Base-by-base conservation (phyloP, 192 early-diverging fungal genomes). In the Coemansia sp. region DNA sequence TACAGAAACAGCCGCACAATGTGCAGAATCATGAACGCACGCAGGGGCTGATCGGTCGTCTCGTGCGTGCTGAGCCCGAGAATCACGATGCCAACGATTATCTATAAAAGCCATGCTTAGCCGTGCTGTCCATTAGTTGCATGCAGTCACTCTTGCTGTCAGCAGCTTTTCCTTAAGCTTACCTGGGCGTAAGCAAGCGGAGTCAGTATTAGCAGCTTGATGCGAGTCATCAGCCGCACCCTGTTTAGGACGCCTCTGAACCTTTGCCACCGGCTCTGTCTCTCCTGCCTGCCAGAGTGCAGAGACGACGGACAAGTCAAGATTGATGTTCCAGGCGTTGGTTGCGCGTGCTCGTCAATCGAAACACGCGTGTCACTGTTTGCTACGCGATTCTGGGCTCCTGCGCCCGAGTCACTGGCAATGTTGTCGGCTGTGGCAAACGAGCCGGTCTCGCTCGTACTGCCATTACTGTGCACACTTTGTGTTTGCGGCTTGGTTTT, bases 11-110 rank as follows among this genome's bases (percentile, higher is more conserved):
- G 65, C 19, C 88, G 81, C 13, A 85, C 37, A 26, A 87, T 74
- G 55, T 89, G 84, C 0, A 90, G 66, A 26, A 85, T 75, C 32
- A 92, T 64, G 48, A 88, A 89, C 7, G 82, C 57, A 22, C 83
- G 82, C 10, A 93, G 77, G 18, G 76, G 74, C 27, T 79, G 79
- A 52, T 83, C 69, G 53, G 82, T 85, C 57, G 37, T 65, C 54
- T 74, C 78, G 41, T 74, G 54, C 51, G 62, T 82, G 58, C 82
- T 84, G 18, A 88, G 19, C 39, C 64, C 59, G 24, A 92, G 73
- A 11, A 86, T 81, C 13, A 79, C 67, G 18, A 86, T 75, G 27
- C 83, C 84, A 14, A 70, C 65, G 12, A 84, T 54, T 32, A 89
- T 66, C 86, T 89, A 78, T 57, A 69, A 10, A 45, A 16, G 16